Conservation (phyloP, 2,329 filamentous ascomycete genomes). For the Incumbomyces lentus region DNA sequence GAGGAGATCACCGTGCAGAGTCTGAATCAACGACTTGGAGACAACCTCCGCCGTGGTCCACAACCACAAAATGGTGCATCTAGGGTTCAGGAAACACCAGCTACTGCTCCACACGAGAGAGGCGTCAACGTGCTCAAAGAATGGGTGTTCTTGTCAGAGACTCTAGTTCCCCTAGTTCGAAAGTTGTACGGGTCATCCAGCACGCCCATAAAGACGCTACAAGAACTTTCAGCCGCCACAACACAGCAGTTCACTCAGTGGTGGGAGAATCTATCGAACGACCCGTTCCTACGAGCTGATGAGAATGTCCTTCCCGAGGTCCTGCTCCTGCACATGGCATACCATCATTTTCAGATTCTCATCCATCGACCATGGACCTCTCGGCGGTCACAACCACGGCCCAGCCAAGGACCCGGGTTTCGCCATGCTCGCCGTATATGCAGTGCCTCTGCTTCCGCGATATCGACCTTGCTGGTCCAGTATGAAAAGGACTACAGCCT, state of each 20-base stretch:
- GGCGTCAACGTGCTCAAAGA: neutral
- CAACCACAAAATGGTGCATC: no score
- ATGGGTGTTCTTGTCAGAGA: constrained; percentile 4
- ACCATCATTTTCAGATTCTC: constrained; percentile 6
- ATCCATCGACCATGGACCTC: constrained; percentile 6
- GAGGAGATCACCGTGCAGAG: neutral
- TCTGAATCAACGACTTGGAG: neutral
- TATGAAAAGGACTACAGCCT: constrained; percentile 4
- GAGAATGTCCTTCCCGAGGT: neutral
- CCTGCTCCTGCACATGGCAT: constrained; percentile 4
- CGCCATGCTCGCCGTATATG: constrained; percentile 2
- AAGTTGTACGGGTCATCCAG: constrained; percentile 3
- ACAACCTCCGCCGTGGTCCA: no score
- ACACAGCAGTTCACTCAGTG: neutral
- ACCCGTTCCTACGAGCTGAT: neutral
- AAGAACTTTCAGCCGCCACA: neutral
- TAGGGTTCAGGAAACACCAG: no score
- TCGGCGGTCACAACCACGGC: neutral
- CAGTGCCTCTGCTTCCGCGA: constrained; percentile 1
- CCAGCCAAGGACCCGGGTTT: neutral
- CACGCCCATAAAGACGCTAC: neutral
- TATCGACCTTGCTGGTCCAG: neutral
- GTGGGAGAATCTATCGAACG: neutral
- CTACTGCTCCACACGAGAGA: neutral
- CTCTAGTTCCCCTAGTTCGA: constrained; percentile 2